Percentiles rank a stretch among this genome's conserved stretches.
phyloP scores from a whole-genome alignment of 2,329 filamentous ascomycete species.

The Sarocladiaceae sp. region DNA sequence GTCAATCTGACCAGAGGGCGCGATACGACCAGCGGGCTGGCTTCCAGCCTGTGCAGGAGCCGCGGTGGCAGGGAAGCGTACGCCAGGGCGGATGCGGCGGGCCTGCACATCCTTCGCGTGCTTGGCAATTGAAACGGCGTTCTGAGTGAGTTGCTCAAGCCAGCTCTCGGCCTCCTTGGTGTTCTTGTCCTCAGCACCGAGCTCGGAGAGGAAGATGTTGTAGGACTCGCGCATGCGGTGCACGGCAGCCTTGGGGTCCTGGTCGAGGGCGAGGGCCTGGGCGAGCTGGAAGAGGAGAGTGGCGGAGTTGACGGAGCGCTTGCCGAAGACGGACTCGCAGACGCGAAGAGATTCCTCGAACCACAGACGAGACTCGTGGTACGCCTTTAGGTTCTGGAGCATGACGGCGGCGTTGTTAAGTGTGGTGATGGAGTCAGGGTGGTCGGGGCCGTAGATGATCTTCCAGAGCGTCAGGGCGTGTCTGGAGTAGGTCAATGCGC shows the following conservation, averaged over 20 bases:
- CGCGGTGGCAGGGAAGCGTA: conserved; percentile 51
- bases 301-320: conserved; percentile 84
- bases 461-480: conserved; percentile 96
- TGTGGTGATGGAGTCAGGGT: conserved; percentile 96
- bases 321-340: conserved; percentile 84
- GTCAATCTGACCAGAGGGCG: conserved; percentile 45
- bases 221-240: conserved; percentile 93
- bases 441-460: conserved; percentile 86
- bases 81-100: conserved; percentile 62
- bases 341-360: conserved; percentile 89
- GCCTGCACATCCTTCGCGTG: conserved; percentile 82
- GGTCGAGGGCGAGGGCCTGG: conserved; percentile 90
- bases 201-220: conserved; percentile 84
- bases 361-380: conserved; percentile 91
- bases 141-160: conserved; percentile 93
- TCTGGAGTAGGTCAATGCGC: conserved; percentile 80
- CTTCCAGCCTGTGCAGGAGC: conserved; percentile 11
- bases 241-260: conserved; percentile 87
- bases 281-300: conserved; percentile 96
- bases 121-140: conserved; percentile 89
- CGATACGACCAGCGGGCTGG: conserved; percentile 27
- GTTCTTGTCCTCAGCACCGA: conserved; percentile 89
- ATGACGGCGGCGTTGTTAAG: conserved; percentile 99
- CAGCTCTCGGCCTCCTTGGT: conserved; percentile 96
- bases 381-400: conserved; percentile 92